A percentile compares a stretch with the other conserved stretches of the same genome.
These are phyloP conservation scores for Aspergillus ostianus DNA, from an alignment of 495 filamentous ascomycete genomes.

Conservation along the genomic window DNA sequence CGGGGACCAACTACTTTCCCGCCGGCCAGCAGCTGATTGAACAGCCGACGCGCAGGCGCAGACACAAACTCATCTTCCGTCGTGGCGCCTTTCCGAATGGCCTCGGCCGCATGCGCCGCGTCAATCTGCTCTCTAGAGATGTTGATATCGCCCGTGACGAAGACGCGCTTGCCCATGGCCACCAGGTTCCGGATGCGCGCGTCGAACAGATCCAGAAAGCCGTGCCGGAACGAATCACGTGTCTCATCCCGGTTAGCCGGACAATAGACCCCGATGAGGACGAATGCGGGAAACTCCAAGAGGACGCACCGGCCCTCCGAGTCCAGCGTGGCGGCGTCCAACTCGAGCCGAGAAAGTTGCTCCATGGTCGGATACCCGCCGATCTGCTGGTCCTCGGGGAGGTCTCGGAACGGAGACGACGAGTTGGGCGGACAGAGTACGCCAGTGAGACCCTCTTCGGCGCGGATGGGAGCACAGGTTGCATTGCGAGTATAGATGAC, in stretches of 20 bases:
- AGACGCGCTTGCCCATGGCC: constrained; percentile 74
- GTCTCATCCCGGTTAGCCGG: constrained; percentile 84
- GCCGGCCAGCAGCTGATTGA: constrained; percentile 78
- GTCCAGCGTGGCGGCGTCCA: constrained; percentile 74
- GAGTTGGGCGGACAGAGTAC: constrained; percentile 75
- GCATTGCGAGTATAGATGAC: constrained; percentile 93
- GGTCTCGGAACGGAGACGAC: constrained; percentile 68
- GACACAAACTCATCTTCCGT: constrained; percentile 69
- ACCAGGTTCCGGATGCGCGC: constrained; percentile 79
- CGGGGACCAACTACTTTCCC: constrained; percentile 68
- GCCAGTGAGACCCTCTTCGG: constrained; percentile 91
- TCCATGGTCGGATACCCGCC: constrained; percentile 79
- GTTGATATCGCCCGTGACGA: constrained; percentile 89
- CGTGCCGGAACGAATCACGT: constrained; percentile 78
- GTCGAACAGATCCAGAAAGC: constrained; percentile 78
- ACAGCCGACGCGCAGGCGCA: constrained; percentile 70
- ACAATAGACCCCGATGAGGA: constrained; percentile 86
- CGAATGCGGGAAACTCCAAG: constrained; percentile 94
- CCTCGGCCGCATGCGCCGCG: constrained; percentile 65
- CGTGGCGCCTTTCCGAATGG: constrained; percentile 65
- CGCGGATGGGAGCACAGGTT: constrained; percentile 81
- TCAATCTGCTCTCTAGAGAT: constrained; percentile 76
- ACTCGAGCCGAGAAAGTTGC: constrained; percentile 58
- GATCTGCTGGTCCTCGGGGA: constrained; percentile 76
- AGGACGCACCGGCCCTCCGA: constrained; percentile 89